Evolutionary conservation across 176 grass and related monocot species (phyloP).

Genomic region (Aechmea fasciata): DNA sequence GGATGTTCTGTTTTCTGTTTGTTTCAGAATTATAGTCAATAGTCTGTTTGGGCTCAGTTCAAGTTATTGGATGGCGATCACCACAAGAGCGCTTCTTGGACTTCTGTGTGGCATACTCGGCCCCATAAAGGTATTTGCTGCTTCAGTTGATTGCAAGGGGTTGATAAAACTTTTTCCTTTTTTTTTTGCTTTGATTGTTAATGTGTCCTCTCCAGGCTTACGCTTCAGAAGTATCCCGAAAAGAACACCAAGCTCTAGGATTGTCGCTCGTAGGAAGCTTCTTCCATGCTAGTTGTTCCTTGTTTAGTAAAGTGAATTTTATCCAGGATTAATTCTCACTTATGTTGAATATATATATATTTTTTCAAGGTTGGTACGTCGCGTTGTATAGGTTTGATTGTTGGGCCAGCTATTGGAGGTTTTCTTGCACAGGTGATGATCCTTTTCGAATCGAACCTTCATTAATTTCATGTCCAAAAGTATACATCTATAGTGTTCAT

Average conservation of each 20-base stretch:
- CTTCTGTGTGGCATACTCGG: slow-evolving; percentile 38
- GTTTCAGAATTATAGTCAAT: slow-evolving; percentile 51
- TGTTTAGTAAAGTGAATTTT: not conserved
- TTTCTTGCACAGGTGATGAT: slow-evolving; percentile 48
- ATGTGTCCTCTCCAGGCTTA: slow-evolving; percentile 41
- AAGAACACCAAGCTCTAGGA: slow-evolving; percentile 46
- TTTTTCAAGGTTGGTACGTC: slow-evolving; percentile 36
- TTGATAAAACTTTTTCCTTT: not conserved
- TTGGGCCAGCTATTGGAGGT: slow-evolving; percentile 66
- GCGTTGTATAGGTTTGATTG: slow-evolving; percentile 46
- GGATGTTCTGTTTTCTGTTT: slow-evolving; percentile 11
- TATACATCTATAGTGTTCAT: not conserved
- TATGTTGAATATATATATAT: not conserved
- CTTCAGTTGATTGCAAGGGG: not conserved
- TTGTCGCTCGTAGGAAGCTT: slow-evolving; percentile 41
- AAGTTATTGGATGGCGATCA: slow-evolving; percentile 65
- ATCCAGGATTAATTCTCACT: not conserved
- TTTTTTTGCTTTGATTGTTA: not conserved
- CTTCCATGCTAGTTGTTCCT: not conserved
- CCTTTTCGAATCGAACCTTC: not conserved
- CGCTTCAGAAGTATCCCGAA: slow-evolving; percentile 49
- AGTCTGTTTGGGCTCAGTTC: slow-evolving; percentile 51
- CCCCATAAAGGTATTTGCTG: slow-evolving; percentile 43
- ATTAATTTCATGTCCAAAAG: not conserved
- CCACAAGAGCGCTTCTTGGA: slow-evolving; percentile 44